Evolutionary conservation across 306 rosid species (phyloP).

Genomic region (Casuarina glauca): DNA sequence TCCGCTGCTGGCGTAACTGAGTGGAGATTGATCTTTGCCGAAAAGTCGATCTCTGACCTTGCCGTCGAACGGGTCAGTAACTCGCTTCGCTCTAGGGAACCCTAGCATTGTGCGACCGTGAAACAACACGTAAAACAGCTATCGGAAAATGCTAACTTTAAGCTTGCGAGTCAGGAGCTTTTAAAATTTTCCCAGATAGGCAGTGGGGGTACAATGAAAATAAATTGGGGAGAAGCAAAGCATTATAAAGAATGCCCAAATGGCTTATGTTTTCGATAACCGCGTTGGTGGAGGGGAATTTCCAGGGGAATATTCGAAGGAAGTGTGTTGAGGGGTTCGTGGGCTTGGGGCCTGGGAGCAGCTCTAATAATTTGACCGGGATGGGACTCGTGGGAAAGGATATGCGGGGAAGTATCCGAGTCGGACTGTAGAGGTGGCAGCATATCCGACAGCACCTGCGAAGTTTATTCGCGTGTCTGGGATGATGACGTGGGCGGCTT

Average conservation of each 20-base stretch:
- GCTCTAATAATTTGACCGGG: not conserved
- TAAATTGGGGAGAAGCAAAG: no score
- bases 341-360: not conserved
- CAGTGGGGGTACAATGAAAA: no score
- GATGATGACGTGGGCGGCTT: not conserved
- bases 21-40: conserved; percentile 34
- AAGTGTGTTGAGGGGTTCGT: not conserved
- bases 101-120: conserved; percentile 22
- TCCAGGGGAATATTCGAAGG: conserved; percentile 35
- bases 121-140: no score
- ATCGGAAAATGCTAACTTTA: no score
- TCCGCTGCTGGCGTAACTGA: conserved; percentile 61
- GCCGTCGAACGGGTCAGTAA: conserved; percentile 68
- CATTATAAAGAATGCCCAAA: no score
- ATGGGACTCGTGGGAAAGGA: conserved; percentile 1
- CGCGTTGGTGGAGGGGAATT: not conserved
- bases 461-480: conserved; percentile 13
- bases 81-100: conserved; percentile 46
- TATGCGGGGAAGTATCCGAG: conserved; percentile 24
- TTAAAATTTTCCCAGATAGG: no score
- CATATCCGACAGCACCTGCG: conserved; percentile 32
- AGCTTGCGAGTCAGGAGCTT: no score
- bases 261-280: no score
- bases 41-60: conserved; percentile 62
- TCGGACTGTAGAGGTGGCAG: conserved; percentile 21